These are phyloP conservation scores for Cyclaneusma minus DNA, from an alignment of 2,329 filamentous ascomycete species.

Conservation along the genomic window DNA sequence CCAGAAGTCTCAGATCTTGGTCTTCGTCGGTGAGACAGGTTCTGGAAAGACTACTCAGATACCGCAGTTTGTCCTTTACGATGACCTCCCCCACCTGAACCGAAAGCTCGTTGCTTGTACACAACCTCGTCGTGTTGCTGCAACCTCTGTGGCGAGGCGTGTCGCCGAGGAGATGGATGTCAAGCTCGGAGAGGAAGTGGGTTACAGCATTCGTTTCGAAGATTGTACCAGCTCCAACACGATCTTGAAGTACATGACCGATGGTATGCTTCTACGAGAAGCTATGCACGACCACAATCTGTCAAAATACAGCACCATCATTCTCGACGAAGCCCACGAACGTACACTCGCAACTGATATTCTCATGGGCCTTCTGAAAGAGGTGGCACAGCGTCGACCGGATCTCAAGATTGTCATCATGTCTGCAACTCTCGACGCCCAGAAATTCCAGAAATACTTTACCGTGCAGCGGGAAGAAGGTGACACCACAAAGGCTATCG, in stretches of 20 bases:
- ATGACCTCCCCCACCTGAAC: slow-evolving; percentile 77
- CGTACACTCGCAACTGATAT: slow-evolving; percentile 95
- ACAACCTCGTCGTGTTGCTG: slow-evolving; percentile 91
- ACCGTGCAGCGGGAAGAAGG: too few relatives aligned
- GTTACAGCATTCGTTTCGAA: slow-evolving; percentile 98
- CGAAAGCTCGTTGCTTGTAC: slow-evolving; percentile 93
- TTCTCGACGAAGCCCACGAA: slow-evolving; percentile 97
- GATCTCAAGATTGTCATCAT: slow-evolving; percentile 99
- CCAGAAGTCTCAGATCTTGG: slow-evolving; percentile 86
- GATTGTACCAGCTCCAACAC: slow-evolving; percentile 82
- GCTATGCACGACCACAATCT: slow-evolving; percentile 93
- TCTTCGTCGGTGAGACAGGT: slow-evolving; percentile 97
- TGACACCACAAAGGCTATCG: too few relatives aligned
- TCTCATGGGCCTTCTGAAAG: slow-evolving; percentile 89
- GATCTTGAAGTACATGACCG: slow-evolving; percentile 98
- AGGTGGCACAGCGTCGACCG: slow-evolving; percentile 63
- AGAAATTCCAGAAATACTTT: slow-evolving; percentile 98
- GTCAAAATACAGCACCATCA: slow-evolving; percentile 89
- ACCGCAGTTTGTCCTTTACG: slow-evolving; percentile 93
- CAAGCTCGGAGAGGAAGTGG: slow-evolving; percentile 80
- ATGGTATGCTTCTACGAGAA: slow-evolving; percentile 94
- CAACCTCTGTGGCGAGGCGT: slow-evolving; percentile 97
- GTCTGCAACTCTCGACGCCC: slow-evolving; percentile 91
- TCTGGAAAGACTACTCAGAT: slow-evolving; percentile 99
- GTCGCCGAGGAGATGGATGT: slow-evolving; percentile 96